These are phyloP conservation scores for Leishmania arabica DNA, from an alignment of 208 protist genomes.

Conservation along the genomic window DNA sequence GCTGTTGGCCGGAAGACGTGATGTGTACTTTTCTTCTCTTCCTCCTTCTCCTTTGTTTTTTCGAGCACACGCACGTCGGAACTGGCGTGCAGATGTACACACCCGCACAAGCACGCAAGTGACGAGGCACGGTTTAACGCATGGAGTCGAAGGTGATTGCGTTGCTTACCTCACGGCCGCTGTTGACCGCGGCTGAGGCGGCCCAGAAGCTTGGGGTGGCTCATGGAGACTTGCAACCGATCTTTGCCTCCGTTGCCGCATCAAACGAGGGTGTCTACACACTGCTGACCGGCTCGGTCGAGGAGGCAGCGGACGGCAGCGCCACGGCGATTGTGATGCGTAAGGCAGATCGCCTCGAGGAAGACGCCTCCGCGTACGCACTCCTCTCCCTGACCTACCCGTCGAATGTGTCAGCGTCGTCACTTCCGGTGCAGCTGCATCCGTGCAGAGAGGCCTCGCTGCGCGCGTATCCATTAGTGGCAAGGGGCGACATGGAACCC, in stretches of 20 bases:
- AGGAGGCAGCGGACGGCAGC: conserved; percentile 16
- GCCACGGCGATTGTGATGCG: conserved; percentile 10
- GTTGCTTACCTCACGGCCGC: conserved; percentile 12
- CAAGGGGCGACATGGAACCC: conserved; percentile 18
- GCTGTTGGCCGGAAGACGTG: neutral
- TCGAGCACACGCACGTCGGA: neutral
- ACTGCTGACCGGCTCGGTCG: conserved; percentile 5
- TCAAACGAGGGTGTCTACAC: conserved; percentile 8
- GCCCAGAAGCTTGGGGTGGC: conserved; percentile 2
- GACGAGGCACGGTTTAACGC: neutral
- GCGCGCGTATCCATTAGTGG: conserved; percentile 24
- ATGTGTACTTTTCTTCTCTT: neutral
- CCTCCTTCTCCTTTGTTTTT: no score
- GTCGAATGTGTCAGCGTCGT: neutral
- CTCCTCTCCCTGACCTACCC: conserved; percentile 19
- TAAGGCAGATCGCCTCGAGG: neutral
- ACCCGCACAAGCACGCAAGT: neutral
- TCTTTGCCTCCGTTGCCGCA: conserved; percentile 12
- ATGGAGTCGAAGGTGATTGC: conserved; percentile 27
- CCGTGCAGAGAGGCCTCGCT: neutral
- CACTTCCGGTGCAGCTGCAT: conserved; percentile 6
- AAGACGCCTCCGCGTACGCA: conserved; percentile 2
- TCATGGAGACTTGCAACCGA: neutral
- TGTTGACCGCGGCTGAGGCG: conserved; percentile 28
- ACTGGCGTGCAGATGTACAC: neutral